Conservation (phyloP, 2,329 filamentous ascomycete genomes). For the Fusarium sp. region DNA sequence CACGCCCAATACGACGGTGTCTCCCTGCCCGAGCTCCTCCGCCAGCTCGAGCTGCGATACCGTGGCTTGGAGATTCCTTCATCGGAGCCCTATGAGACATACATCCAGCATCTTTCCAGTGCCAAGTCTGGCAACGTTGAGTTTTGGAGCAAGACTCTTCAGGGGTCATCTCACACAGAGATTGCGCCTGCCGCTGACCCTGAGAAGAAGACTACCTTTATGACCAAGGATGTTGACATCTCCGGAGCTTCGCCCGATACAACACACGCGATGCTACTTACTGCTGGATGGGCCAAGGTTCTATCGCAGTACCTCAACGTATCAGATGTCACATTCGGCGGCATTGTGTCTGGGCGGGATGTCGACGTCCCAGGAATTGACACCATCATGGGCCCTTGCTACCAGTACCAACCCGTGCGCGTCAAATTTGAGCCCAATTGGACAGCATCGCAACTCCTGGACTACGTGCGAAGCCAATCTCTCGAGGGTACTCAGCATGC, state of each 20-base stretch:
- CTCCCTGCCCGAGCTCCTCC: conserved; percentile 58
- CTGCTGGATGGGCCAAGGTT: conserved; percentile 47
- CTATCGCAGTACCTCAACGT: conserved; percentile 37
- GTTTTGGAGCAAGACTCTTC: conserved; percentile 39
- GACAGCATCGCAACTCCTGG: conserved; percentile 41
- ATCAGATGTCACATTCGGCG: conserved; percentile 46
- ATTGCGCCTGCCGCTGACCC: conserved; percentile 34
- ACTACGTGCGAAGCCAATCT: conserved; percentile 41
- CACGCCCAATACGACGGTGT: conserved; percentile 65
- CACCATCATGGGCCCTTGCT: conserved; percentile 48
- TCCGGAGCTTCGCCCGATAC: conserved; percentile 42
- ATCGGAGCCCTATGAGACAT: conserved; percentile 39
- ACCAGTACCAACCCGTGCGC: conserved; percentile 49
- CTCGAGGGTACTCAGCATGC: conserved; percentile 44
- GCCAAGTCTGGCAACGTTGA: conserved; percentile 23
- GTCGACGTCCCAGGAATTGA: conserved; percentile 41
- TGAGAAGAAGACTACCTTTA: conserved; percentile 38
- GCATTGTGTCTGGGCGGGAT: conserved; percentile 48
- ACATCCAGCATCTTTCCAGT: conserved; percentile 24
- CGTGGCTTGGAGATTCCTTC: conserved; percentile 40
- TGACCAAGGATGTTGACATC: conserved; percentile 47
- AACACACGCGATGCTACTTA: conserved; percentile 47
- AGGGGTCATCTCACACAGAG: conserved; percentile 39
- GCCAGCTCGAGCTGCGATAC: conserved; percentile 57
- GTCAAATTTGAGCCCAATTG: conserved; percentile 42